Conservation (phyloP, 1,139 yeast species). For the Taphrina betulina region DNA sequence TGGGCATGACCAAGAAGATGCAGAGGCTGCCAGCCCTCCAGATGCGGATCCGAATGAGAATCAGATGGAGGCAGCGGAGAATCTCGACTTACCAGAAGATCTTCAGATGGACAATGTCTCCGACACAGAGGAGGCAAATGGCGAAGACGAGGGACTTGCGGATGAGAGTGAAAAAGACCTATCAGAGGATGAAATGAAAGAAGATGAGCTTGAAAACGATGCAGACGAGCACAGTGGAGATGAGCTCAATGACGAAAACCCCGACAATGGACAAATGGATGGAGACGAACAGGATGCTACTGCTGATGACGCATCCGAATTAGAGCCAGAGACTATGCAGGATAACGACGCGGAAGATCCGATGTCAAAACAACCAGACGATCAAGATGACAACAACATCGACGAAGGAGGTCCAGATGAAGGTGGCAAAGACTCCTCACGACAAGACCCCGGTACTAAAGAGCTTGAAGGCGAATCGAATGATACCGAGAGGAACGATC, state of each 20-base stretch:
- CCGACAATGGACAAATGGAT: slow-evolving; percentile 1
- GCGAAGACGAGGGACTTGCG: slow-evolving; percentile 38
- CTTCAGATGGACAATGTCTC: slow-evolving; percentile 47
- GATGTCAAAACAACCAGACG: slow-evolving; percentile 4
- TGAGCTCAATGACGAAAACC: neutral
- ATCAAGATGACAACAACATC: too few species aligned
- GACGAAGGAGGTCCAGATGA: slow-evolving; percentile 2
- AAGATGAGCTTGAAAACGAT: slow-evolving; percentile 52
- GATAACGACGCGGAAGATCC: slow-evolving; percentile 44
- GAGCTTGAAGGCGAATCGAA: neutral
- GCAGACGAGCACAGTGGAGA: neutral
- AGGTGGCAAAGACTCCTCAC: neutral
- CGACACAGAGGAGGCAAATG: slow-evolving; percentile 43
- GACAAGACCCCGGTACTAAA: neutral
- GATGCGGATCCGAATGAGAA: slow-evolving; percentile 51
- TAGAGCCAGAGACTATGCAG: neutral
- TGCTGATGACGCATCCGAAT: slow-evolving; percentile 32
- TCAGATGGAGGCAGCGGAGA: slow-evolving; percentile 69
- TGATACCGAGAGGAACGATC: neutral
- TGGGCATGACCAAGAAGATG: slow-evolving; percentile 30
- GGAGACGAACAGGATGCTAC: slow-evolving; percentile 32
- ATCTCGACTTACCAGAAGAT: slow-evolving; percentile 82
- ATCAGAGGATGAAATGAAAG: slow-evolving; percentile 50
- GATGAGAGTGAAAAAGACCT: slow-evolving; percentile 30
- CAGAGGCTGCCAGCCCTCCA: slow-evolving; percentile 46